phyloP scores from a whole-genome alignment of 345 rosid species.

The Odontarrhena argentea region DNA sequence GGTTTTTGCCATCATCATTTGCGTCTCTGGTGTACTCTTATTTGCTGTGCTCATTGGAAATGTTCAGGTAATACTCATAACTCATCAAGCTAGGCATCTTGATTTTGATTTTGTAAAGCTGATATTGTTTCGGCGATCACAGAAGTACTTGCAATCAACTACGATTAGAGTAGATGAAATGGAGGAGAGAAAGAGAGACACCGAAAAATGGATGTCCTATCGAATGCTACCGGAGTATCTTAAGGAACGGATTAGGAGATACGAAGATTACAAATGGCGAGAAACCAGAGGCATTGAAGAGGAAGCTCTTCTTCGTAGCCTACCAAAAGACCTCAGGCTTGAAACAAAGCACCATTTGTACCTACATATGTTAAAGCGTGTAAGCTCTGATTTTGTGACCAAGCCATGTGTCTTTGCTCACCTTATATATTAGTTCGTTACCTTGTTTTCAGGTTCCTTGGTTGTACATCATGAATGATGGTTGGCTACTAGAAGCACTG shows the following conservation, averaged over 20 bases:
- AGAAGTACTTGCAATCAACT: slow-evolving; percentile 38
- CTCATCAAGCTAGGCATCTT: too few species aligned
- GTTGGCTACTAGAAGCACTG: slow-evolving; percentile 35
- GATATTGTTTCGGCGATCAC: background rate
- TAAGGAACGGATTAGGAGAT: slow-evolving; percentile 33
- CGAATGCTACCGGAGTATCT: slow-evolving; percentile 16
- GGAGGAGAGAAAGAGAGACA: slow-evolving; percentile 38
- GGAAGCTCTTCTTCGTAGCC: slow-evolving; percentile 23
- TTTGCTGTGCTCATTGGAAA: slow-evolving; percentile 59
- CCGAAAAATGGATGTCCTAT: slow-evolving; percentile 39
- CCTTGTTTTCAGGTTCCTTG: slow-evolving; percentile 43
- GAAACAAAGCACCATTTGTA: slow-evolving; percentile 29
- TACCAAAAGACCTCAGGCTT: slow-evolving; percentile 32
- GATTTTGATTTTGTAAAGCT: background rate
- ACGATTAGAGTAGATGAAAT: slow-evolving; percentile 35
- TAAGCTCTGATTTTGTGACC: background rate
- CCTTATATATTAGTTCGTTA: background rate
- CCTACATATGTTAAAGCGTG: slow-evolving; percentile 3
- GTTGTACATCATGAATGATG: slow-evolving; percentile 38
- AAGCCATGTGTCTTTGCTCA: background rate
- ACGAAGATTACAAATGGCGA: slow-evolving; percentile 27
- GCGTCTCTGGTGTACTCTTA: slow-evolving; percentile 49
- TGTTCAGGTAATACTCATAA: slow-evolving; percentile 49
- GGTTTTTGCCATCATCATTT: slow-evolving; percentile 45
- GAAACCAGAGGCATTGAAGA: slow-evolving; percentile 36